A percentile compares a stretch with the other conserved stretches of the same genome.
Conservation (phyloP, 768 basidiomycete species). For the Boletus eberwhitei region DNA sequence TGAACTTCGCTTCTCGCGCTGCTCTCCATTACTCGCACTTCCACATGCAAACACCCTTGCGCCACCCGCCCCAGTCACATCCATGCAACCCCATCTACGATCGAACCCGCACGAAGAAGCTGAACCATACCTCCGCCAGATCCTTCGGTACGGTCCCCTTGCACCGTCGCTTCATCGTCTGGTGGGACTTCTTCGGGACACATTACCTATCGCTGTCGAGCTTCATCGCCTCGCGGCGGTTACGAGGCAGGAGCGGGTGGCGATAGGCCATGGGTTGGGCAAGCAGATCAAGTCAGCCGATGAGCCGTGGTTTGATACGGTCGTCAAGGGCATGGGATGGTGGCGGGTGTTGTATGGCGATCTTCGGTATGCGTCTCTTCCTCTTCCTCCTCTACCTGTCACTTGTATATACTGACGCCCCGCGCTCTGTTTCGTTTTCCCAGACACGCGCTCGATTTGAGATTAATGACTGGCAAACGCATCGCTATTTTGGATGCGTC, state of each 20-base stretch:
- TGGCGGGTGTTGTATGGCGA: constrained; percentile 72
- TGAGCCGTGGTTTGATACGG: constrained; percentile 51
- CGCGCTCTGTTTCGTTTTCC: background rate
- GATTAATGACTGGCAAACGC: constrained; percentile 63
- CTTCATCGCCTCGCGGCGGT: constrained; percentile 52
- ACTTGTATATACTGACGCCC: background rate
- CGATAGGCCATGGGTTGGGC: constrained; percentile 2
- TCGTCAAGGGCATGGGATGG: constrained; percentile 81
- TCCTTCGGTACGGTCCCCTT: constrained; percentile 66
- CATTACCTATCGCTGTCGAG: constrained; percentile 72
- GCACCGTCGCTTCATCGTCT: constrained; percentile 63
- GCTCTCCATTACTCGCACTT: constrained; percentile 10
- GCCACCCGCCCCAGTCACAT: constrained; percentile 29
- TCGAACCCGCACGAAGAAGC: constrained; percentile 77
- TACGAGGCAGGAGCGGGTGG: constrained; percentile 23
- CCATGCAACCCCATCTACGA: constrained; percentile 23
- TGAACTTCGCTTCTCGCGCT: constrained; percentile 68
- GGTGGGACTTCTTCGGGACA: constrained; percentile 68
- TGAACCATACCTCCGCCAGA: constrained; percentile 68
- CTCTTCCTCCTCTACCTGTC: constrained; percentile 1
- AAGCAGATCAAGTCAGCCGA: constrained; percentile 19
- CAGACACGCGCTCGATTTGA: constrained; percentile 78
- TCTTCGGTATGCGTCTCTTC: constrained; percentile 43
- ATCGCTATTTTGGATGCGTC: constrained; percentile 76
- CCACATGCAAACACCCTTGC: constrained; percentile 20